Evolutionary conservation across 495 filamentous ascomycete species (phyloP).

Genomic region (Talaromyces nanjingensis): DNA sequence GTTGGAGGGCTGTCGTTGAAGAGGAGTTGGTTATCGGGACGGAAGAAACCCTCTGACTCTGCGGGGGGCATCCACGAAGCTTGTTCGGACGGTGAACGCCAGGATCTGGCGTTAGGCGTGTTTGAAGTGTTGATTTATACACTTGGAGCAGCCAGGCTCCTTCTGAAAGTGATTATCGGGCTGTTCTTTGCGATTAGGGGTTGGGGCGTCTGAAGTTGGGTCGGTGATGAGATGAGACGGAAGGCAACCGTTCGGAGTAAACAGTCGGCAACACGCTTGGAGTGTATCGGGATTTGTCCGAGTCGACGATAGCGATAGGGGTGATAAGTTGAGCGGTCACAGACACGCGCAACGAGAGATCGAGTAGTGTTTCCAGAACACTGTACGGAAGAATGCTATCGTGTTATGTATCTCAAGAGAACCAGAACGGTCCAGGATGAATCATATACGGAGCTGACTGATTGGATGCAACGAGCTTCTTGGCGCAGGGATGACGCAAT

Average conservation of each 20-base stretch:
- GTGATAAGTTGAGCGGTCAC: not conserved
- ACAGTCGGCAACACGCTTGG: not conserved
- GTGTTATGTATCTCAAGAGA: not conserved
- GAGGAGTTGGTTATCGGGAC: constrained; percentile 34
- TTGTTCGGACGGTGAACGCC: constrained; percentile 5
- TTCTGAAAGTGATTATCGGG: not conserved
- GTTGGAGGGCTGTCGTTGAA: constrained; percentile 28
- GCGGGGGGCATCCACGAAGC: constrained; percentile 40
- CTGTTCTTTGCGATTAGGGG: not conserved
- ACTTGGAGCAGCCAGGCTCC: not conserved
- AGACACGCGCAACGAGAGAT: not conserved
- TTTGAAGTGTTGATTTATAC: not conserved
- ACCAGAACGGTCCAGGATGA: not conserved
- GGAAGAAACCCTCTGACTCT: constrained; percentile 38
- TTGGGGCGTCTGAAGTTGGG: not conserved
- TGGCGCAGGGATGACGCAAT: constrained; percentile 6
- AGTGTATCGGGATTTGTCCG: not conserved
- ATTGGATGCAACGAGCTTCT: not conserved
- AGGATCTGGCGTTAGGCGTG: not conserved
- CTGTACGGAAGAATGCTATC: not conserved
- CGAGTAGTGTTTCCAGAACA: constrained; percentile 4
- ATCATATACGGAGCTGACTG: not conserved
- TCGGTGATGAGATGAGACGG: not conserved
- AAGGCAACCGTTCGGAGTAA: not conserved
- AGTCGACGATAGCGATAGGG: not conserved